Evolutionary conservation across 2,329 filamentous ascomycete species (phyloP), one percentile per base, ranked within the genome.

Genomic region (Grosmannia huntii): DNA sequence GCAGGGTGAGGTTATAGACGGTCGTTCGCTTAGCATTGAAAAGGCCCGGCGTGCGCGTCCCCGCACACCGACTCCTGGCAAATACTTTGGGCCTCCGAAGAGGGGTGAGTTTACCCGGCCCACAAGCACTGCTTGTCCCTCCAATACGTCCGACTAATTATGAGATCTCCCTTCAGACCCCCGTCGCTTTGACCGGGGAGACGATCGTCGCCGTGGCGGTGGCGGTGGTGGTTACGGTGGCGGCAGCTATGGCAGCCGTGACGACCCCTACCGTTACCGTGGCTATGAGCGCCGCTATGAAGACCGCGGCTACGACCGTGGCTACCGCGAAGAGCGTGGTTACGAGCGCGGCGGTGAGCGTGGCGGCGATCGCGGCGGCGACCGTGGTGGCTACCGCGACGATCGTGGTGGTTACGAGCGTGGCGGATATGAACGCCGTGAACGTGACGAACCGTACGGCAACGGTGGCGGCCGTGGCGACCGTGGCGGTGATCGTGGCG

Each of bases 21-120:
- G 94, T 61, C 88, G 94, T 66, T 96, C 91, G 62, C 76, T 99
- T 68, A 96, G 91, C 81, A 97, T 99, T 65, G 94, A 99, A 80
- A 99, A 97, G 82, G 94, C 94, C 68, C 90, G 94, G 68, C 90
- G 94, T 73, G 89, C 89, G 70, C 88, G 90, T 65, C 94, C 94
- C 67, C 89, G 94, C 69, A 97, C 92, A 59, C 94, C 94, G 41
- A 99, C 94, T 59, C 94, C 94, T 54, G 94, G 94, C 76, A 97
- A 97, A 78, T 99, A 99, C 81, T 97, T 96, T 70, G 94, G 94
- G 56, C 94, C 94, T 62, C 94, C 94, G 63, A 99, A 99, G 85
- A 83, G 94, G 79, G 91, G 91, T 94, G 77, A 78, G 87, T 76
- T 62, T 61, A 57, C 41, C 54, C 2, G 33, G 75, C 65, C 75